Base-by-base conservation (phyloP, 2,329 filamentous ascomycete genomes). In the Phaeophleospora eucalypticola region DNA sequence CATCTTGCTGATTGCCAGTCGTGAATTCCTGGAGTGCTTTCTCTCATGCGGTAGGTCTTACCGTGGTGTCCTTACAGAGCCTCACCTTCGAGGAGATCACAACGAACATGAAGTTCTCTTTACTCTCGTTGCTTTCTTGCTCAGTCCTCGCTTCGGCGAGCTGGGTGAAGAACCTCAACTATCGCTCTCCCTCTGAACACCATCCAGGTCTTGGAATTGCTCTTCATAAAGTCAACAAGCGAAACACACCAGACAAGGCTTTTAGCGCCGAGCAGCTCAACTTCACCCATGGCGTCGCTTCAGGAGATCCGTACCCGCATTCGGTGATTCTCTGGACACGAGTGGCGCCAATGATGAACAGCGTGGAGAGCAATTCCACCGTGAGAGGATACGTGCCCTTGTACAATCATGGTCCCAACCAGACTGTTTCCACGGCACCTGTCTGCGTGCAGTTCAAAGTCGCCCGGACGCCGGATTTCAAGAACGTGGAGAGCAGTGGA, bases 401-500 rank as follows among this genome's bases (percentile, higher is more conserved):
- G 6, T 80, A 74, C 62, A 72, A 74, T 51, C 76, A 82, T 72
- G 56, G 71, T 70, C 44, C 79, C 65, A 75, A 79, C 66, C 33
- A 77, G 68, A 29, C 24, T 6, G 68, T 74, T 3, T 81, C 77
- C 14, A 79, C 74, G 48, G 71, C 80, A 4, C 82, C 84, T 0
- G 74, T 87, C 24, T 89, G 85, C 57, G 75, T 88, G 0, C 73
- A 82, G 29, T 89, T 81, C 73, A 77, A 76, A 47, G 76, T 87
- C 15, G 72, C 74, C 12, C 67, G 68, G 16, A 73, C 76, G 54
- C 61, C 72, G 41, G 64, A 69, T n/a, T 69, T 78, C 24, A 65
- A 66, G 9, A 59, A 70, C 2, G 68, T 79, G 6, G 78, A 79
- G 2, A 71, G 76, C 41, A 70, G 69, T 1, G 85, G 85, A 4